Base-by-base conservation (phyloP, 2,329 filamentous ascomycete species). In the Penicillium sp. region DNA sequence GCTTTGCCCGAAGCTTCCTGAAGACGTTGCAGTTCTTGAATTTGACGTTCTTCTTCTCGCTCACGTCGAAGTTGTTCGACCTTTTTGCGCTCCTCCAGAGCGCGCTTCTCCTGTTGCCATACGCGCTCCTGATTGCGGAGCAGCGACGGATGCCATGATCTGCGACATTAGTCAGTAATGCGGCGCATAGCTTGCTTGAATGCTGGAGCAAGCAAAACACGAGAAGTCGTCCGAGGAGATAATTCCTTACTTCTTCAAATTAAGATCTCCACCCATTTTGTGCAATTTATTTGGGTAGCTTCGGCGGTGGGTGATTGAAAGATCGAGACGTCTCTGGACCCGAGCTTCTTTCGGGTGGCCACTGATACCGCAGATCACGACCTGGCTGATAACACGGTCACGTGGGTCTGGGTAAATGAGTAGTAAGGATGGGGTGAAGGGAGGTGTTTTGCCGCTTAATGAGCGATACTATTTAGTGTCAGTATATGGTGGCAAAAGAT, bases 231-330 rank as follows among this genome's bases (percentile, higher is more conserved):
- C 9, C 3, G 7, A n/a, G 24, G 11, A 26, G 5, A 35, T n/a
- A 12, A 4, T 6, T 25, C 50, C 61, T 53, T 51, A 87, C 73
- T 90, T 89, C 73, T 96, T 96, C 61, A 95, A 73, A 66, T 97
- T 96, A 65, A 98, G 81, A 78, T 97, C 90, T 66, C 90, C 90
- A 75, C 90, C 90, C 86, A 94, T 95, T 56, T 72, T 86, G 73
- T 60, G 39, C 39, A 24, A 1, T 18, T 5, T 32, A 29, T 68
- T 65, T 37, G 28, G n/a, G 11, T 12, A 45, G 39, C 35, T 40
- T 43, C 9, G 35, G 32, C 13, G 28, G 35, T 38, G 42, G 43
- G 27, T 39, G 45, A 32, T 13, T 42, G 47, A 39, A 33, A 24
- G 18, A 1, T 18, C 18, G 18, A 18, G 18, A 18, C 18, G 18